A percentile compares a stretch with the other conserved stretches of the same genome.
phyloP scores from a whole-genome alignment of 257 asterid species.

The Solanum ossicruentum region DNA sequence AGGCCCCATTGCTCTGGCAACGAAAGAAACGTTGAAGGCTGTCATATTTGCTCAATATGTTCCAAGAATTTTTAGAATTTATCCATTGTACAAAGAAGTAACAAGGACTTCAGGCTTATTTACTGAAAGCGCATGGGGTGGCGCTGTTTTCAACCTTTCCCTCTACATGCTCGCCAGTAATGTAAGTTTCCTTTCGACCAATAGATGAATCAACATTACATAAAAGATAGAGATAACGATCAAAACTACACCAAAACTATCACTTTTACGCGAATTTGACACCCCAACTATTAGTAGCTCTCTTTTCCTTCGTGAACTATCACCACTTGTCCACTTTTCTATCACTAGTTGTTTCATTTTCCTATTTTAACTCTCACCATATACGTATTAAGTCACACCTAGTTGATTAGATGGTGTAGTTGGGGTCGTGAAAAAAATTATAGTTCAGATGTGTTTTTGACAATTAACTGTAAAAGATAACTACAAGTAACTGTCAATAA shows the following conservation, averaged over 20 bases:
- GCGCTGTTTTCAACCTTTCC: constrained; percentile 56
- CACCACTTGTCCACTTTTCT: not conserved
- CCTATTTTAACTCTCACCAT: not conserved
- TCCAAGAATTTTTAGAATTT: constrained; percentile 42
- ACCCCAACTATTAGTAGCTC: not conserved
- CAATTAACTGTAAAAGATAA: not conserved
- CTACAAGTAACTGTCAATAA: not conserved
- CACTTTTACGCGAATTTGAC: not conserved
- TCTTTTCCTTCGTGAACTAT: not conserved
- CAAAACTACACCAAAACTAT: not conserved
- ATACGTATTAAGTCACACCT: not conserved
- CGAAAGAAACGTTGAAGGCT: constrained; percentile 26
- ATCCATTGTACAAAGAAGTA: constrained; percentile 43
- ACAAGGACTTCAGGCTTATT: constrained; percentile 45
- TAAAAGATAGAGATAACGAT: not conserved
- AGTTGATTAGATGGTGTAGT: not conserved
- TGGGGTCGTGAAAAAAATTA: not conserved
- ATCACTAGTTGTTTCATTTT: not conserved
- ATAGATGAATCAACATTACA: not conserved
- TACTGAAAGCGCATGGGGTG: constrained; percentile 59
- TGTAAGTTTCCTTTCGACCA: constrained; percentile 13
- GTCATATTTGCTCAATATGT: constrained; percentile 33
- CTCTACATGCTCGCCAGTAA: constrained; percentile 63
- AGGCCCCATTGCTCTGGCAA: constrained; percentile 26
- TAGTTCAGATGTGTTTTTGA: not conserved